Evolutionary conservation across 257 asterid genomes (phyloP).

Genomic region (Fraxinus anomala): DNA sequence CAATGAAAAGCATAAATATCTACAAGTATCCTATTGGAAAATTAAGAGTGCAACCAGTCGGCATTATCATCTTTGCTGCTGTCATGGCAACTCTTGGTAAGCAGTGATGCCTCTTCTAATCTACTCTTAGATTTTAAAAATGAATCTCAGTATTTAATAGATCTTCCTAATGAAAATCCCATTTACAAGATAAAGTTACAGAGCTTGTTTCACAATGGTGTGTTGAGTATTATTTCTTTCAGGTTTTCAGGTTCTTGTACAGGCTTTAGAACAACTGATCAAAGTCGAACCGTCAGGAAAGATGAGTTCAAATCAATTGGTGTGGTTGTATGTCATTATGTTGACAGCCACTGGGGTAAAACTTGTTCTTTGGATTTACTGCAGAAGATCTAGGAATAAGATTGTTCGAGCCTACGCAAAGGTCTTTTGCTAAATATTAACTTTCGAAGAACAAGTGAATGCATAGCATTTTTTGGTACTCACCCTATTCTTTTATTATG

Average conservation of each 20-base stretch:
- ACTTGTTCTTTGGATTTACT: slow-evolving; percentile 59
- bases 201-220: neutral
- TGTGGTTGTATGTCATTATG: slow-evolving; percentile 65
- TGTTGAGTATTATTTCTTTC: neutral
- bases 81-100: slow-evolving; percentile 79
- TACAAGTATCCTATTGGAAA: slow-evolving; percentile 80
- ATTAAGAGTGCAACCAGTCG: slow-evolving; percentile 68
- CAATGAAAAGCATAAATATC: slow-evolving; percentile 71
- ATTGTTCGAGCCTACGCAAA: slow-evolving; percentile 70
- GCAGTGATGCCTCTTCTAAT: neutral
- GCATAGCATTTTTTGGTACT: neutral
- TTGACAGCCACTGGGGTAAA: slow-evolving; percentile 58
- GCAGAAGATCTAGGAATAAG: slow-evolving; percentile 58
- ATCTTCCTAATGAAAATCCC: too few species aligned
- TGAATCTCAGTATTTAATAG: neutral
- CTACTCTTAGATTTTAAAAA: neutral
- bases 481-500: neutral
- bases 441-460: neutral
- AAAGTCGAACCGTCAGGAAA: slow-evolving; percentile 33
- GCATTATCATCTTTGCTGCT: slow-evolving; percentile 74
- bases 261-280: slow-evolving; percentile 51
- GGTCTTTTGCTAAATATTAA: slow-evolving; percentile 28
- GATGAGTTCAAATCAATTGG: slow-evolving; percentile 42
- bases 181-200: neutral
- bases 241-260: slow-evolving; percentile 61